Base-by-base conservation (phyloP, 345 rosid genomes). In the Gynandropsis gynandra region DNA sequence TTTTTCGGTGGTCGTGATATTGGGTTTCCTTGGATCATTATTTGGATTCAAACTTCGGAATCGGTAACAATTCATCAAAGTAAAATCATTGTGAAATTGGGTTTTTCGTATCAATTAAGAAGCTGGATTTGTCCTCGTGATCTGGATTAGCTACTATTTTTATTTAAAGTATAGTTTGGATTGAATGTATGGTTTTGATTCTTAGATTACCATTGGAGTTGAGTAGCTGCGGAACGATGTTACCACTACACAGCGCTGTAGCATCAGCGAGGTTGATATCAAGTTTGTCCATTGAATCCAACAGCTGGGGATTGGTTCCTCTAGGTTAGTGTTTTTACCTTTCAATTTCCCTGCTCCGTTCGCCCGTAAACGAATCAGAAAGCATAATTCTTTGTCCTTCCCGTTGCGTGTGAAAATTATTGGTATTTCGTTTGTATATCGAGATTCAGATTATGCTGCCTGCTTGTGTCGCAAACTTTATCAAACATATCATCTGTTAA, bases 241-340 rank as follows among this genome's bases (percentile, higher is more conserved):
- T 80, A 64, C 89, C 95, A 18, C 66, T 85, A 53, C 75, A 85
- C 62, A 77, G 64, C 31, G 87, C 85, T 16, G 67, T 76, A 55
- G 95, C 89, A 32, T 76, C 82, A 9, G 75, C 89, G 8, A 73
- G 81, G 66, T 64, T 85, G 20, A 56, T 62, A 5, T 85, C 89
- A 37, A 75, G 80, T 64, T 74, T 82, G 78, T 62, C 89, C 9
- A 51, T 66, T 37, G 87, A 68, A 50, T 72, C 79, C 50, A 73
- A 52, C 33, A 58, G 76, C 63, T 82, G 82, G 89, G 78, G 78
- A 56, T 56, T 86, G 44, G 95, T 83, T 59, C 86, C 85, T 74
- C 87, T 80, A 80, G 90, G 95, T 81, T 35, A 17, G 27, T 67
- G 16, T 38, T 33, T 17, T 47, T 2, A 0, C 13, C 24, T 9